Conservation (phyloP, 2,329 filamentous ascomycete genomes). For the Verticillium isaacii region DNA sequence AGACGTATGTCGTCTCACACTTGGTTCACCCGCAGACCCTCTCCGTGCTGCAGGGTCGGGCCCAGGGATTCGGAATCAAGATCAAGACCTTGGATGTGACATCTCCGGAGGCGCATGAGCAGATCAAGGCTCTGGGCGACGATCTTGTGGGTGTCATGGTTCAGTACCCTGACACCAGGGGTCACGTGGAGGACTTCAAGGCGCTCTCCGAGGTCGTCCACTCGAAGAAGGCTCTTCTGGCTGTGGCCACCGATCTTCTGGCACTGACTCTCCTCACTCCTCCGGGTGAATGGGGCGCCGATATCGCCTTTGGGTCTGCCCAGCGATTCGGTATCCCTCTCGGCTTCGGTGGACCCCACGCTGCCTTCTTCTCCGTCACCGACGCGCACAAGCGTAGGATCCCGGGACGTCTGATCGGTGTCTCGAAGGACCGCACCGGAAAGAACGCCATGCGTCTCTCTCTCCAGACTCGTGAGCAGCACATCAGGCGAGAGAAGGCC, state of each 20-base stretch:
- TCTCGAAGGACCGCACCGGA: slow-evolving; percentile 86
- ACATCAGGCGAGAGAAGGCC: slow-evolving; percentile 92
- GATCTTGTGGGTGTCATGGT: slow-evolving; percentile 84
- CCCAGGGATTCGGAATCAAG: slow-evolving; percentile 85
- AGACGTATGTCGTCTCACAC: slow-evolving; percentile 80
- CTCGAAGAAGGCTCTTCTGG: slow-evolving; percentile 71
- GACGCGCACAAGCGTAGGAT: slow-evolving; percentile 95
- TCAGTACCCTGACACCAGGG: slow-evolving; percentile 91
- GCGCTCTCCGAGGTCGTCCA: slow-evolving; percentile 73
- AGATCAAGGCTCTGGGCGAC: slow-evolving; percentile 70
- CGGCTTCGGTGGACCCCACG: slow-evolving; percentile 91
- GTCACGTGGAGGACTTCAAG: slow-evolving; percentile 72
- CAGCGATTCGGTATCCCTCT: slow-evolving; percentile 90
- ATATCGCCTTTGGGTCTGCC: slow-evolving; percentile 90
- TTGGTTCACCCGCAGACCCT: slow-evolving; percentile 82
- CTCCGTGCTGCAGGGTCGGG: slow-evolving; percentile 76
- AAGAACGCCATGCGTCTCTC: slow-evolving; percentile 77
- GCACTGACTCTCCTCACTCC: slow-evolving; percentile 83
- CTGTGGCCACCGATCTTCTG: slow-evolving; percentile 83
- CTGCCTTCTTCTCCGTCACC: slow-evolving; percentile 88
- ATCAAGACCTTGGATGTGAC: slow-evolving; percentile 70
- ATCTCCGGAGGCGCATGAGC: slow-evolving; percentile 52
- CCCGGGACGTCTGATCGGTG: slow-evolving; percentile 81
- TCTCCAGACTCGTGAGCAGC: slow-evolving; percentile 90
- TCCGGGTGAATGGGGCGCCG: slow-evolving; percentile 89